Conservation (phyloP, 192 early-diverging fungal genomes). For the Thoreauomyces humboldtii region DNA sequence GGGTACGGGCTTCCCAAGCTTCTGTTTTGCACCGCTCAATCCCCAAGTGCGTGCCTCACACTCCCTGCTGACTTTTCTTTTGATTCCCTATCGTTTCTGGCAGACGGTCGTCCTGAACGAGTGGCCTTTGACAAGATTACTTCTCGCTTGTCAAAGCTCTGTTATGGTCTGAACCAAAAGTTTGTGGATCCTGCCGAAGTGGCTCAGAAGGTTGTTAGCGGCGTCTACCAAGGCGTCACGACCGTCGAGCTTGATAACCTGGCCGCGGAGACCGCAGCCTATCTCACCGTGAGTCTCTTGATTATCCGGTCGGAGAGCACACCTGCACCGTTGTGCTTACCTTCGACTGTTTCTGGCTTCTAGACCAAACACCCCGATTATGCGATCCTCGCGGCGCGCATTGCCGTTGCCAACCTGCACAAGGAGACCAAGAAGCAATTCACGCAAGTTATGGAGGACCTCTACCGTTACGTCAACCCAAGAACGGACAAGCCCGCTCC, state of each 20-base stretch:
- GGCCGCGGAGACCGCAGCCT: constrained; percentile 86
- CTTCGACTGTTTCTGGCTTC: background rate
- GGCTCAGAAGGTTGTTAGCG: constrained; percentile 90
- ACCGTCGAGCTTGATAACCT: constrained; percentile 96
- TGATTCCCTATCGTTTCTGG: background rate
- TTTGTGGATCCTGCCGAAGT: constrained; percentile 87
- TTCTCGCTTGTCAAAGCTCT: constrained; percentile 87
- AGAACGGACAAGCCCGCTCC: constrained; percentile 82
- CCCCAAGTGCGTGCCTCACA: background rate
- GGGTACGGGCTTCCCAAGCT: constrained; percentile 26
- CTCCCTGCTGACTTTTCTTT: constrained; percentile 2
- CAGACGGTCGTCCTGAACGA: constrained; percentile 83
- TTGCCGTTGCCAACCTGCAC: constrained; percentile 90
- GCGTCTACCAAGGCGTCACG: constrained; percentile 96
- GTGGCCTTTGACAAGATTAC: constrained; percentile 97
- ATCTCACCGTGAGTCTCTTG: constrained; percentile 45
- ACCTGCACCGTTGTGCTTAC: background rate
- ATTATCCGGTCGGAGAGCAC: background rate
- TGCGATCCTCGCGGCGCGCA: constrained; percentile 91
- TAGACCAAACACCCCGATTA: constrained; percentile 94
- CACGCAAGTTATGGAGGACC: constrained; percentile 78
- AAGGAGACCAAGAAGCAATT: constrained; percentile 71
- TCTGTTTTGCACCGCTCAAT: background rate
- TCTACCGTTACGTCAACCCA: constrained; percentile 86
- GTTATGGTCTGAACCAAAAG: constrained; percentile 88